Evolutionary conservation across 306 rosid genomes (phyloP).

Genomic region (Glycine soja): DNA sequence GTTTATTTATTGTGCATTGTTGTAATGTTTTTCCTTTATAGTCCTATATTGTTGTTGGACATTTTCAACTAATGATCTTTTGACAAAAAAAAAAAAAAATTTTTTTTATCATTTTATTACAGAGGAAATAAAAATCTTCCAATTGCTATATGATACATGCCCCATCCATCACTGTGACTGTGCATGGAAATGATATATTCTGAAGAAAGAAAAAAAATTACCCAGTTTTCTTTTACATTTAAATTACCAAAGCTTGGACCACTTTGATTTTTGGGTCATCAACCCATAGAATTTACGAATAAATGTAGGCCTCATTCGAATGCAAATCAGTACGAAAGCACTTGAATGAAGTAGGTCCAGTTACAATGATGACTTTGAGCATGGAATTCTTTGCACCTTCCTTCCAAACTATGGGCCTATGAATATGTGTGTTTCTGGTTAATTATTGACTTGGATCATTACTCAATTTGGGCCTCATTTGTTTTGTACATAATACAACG

Average conservation of each 20-base stretch:
- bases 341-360: constrained; percentile 56
- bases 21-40: no score
- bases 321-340: constrained; percentile 33
- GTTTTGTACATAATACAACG: neutral
- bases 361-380: constrained; percentile 43
- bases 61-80: no score
- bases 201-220: neutral
- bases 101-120: no score
- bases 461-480: constrained; percentile 50
- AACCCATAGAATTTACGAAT: constrained; percentile 25
- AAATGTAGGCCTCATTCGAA: constrained; percentile 41
- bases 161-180: constrained; percentile 8
- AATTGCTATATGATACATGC: neutral
- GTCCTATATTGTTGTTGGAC: no score
- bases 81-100: no score
- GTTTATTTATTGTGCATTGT: no score
- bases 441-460: constrained; percentile 40
- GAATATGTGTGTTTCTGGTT: neutral
- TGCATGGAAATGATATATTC: neutral
- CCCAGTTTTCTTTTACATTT: neutral
- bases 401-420: constrained; percentile 36
- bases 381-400: constrained; percentile 10
- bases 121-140: no score
- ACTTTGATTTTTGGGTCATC: constrained; percentile 36
- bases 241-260: constrained; percentile 42